Percentiles rank a stretch among this genome's conserved stretches.
Conservation (phyloP, 805 yeast genomes). For the Tetrapisispora fleetii region DNA sequence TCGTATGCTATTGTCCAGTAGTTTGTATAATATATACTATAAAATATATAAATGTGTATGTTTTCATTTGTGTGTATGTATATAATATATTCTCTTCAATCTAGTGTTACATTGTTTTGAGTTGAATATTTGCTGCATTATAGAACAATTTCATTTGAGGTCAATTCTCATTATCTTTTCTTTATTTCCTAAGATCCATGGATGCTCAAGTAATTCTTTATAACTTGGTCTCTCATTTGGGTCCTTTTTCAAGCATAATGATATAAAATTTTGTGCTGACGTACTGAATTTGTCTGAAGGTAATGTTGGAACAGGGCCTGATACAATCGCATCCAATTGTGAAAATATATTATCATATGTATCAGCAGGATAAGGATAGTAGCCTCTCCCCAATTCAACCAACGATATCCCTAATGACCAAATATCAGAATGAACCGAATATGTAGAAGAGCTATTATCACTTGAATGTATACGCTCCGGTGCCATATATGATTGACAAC, state of each 20-base stretch:
- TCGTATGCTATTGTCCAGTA: too few species aligned
- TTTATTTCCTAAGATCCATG: conserved; percentile 61
- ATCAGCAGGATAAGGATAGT: conserved; percentile 92
- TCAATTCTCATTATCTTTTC: conserved; percentile 30
- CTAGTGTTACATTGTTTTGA: too few species aligned
- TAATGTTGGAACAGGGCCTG: conserved; percentile 80
- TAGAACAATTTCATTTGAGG: too few species aligned
- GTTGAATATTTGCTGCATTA: too few species aligned
- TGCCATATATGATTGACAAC: conserved; percentile 98
- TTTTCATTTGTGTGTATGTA: too few species aligned
- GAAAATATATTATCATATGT: conserved; percentile 82
- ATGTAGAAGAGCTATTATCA: conserved; percentile 66
- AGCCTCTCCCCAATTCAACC: conserved; percentile 80
- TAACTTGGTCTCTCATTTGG: conserved; percentile 80
- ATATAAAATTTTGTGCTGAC: conserved; percentile 78
- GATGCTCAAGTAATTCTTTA: conserved; percentile 61
- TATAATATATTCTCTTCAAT: too few species aligned
- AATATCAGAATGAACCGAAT: conserved; percentile 88
- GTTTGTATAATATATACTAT: too few species aligned
- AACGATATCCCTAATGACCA: conserved; percentile 90
- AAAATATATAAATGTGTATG: too few species aligned
- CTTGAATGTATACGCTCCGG: conserved; percentile 83
- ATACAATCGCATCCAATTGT: conserved; percentile 90
- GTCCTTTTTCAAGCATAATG: conserved; percentile 63
- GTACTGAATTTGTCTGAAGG: conserved; percentile 52